Evolutionary conservation across 1,284 basidiomycete genomes (phyloP), one percentile per base, ranked within the genome.

Genomic region (Peniophora sp.): DNA sequence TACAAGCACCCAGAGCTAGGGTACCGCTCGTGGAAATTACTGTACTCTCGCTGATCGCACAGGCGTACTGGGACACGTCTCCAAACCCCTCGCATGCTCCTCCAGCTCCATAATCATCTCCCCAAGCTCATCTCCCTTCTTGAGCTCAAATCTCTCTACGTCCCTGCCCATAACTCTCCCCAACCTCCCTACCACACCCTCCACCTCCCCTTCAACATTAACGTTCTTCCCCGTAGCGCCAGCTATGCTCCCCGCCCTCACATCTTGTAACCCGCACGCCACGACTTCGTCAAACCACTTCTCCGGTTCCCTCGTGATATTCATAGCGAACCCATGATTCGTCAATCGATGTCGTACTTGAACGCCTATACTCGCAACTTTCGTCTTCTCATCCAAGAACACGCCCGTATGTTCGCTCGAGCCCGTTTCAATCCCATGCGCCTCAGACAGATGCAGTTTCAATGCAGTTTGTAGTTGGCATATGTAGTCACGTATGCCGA

Each of bases 301-400:
- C 16, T 82, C 64, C 2, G 91, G 92, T 56, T 94, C 84, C 16
- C 70, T 67, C 1, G 92, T 92, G 53, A 98, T 73, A 66, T 99
- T 99, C 64, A 98, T 72, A 2, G 95, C 83, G 66, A 99, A 97
- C 0, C 97, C 97, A 65, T 99, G 97, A 19, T 85, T 89, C 32
- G 94, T 94, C 53, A 99, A 78, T 34, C 96, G 79, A 63, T 98
- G 93, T 47, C 93, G 83, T 38, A 99, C 87, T 68, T 98, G 95
- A 49, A 99, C 92, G 47, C 97, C 97, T 53, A 99, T 96, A 54
- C 92, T 96, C 8, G 85, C 92, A 58, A 99, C 79, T 70, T 99
- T 94, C 39, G 81, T 82, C 41, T 65, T 68, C 43, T 69, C 64
- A 62, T 83, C 74, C 53, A 88, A 66, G 64, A 92, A 92, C 44